A percentile compares a stretch with the other conserved stretches of the same genome.
Evolutionary conservation across 2,329 filamentous ascomycete genomes (phyloP).

Genomic region (Botrytis cinerea): DNA sequence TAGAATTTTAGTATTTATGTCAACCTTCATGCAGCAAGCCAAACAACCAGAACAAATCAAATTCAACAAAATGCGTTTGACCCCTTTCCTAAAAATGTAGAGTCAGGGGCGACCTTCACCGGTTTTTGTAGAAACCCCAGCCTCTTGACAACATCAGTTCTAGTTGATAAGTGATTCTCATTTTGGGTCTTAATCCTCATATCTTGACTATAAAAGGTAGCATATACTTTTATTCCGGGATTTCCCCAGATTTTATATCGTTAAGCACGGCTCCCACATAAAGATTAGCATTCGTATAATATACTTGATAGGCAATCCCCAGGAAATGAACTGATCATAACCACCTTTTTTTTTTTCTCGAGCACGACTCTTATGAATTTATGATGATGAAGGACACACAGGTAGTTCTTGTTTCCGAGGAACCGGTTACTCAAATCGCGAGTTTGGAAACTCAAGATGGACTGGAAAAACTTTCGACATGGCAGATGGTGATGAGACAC

Average conservation of each 20-base stretch:
- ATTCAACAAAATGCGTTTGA: not conserved
- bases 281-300: not conserved
- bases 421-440: not conserved
- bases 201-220: not conserved
- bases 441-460: not conserved
- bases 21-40: constrained; percentile 2
- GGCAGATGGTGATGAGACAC: constrained; percentile 21
- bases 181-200: not conserved
- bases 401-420: not conserved
- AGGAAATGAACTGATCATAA: not conserved
- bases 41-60: constrained; percentile 6
- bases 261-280: constrained; percentile 5
- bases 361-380: not conserved
- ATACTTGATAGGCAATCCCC: not conserved
- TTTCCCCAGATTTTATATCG: constrained; percentile 13
- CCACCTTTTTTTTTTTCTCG: not conserved
- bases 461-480: constrained; percentile 16
- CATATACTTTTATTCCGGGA: not conserved
- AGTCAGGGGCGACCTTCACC: constrained; percentile 12
- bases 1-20: not conserved
- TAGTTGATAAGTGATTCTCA: not conserved
- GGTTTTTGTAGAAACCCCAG: constrained; percentile 1
- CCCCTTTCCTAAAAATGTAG: not conserved
- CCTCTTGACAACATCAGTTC: constrained; percentile 6
- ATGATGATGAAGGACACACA: constrained; percentile 7